Conservation (phyloP, 116 monocot genomes). For the Cymodocea nodosa region DNA sequence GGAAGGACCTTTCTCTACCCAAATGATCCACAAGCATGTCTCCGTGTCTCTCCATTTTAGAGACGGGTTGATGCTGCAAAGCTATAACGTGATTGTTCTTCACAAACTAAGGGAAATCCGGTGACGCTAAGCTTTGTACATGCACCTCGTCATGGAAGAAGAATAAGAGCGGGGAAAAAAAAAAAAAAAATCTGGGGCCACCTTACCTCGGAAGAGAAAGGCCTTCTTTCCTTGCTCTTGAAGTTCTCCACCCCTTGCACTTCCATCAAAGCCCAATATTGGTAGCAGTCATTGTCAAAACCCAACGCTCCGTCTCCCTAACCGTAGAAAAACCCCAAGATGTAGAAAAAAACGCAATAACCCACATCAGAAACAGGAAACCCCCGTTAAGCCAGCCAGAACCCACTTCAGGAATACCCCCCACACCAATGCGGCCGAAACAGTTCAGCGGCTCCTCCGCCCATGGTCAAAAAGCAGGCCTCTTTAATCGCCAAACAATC, state of each 20-base stretch:
- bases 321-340: neutral
- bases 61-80: no score
- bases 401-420: slow-evolving; percentile 1
- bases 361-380: neutral
- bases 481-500: neutral
- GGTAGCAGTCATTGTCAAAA: neutral
- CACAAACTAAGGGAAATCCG: no score
- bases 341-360: neutral
- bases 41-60: no score
- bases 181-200: no score
- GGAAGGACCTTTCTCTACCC: slow-evolving; percentile 22
- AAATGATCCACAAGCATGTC: slow-evolving; percentile 11
- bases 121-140: no score
- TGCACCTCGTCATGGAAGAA: no score
- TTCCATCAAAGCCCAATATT: neutral
- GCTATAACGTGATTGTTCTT: no score
- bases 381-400: neutral
- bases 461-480: neutral
- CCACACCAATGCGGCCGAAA: neutral
- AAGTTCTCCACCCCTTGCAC: neutral
- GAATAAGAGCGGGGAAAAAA: no score
- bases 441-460: neutral
- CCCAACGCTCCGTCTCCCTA: neutral
- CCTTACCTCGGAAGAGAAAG: neutral
- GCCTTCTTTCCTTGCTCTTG: neutral